These are phyloP conservation scores for Lomentospora prolificans DNA, from an alignment of 2,329 filamentous ascomycete species.

Conservation along the genomic window DNA sequence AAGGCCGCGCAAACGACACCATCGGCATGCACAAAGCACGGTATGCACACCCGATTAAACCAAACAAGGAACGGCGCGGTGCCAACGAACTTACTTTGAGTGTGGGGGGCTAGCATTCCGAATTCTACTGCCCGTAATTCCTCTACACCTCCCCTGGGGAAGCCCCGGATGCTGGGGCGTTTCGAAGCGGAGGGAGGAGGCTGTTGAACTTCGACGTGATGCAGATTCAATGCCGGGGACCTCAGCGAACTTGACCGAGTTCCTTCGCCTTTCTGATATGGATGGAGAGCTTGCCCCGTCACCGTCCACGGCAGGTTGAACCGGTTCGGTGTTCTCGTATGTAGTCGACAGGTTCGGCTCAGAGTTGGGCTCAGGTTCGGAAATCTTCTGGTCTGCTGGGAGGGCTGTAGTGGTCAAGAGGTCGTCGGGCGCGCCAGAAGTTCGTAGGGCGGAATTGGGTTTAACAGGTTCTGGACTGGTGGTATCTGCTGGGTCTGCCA, in stretches of 20 bases:
- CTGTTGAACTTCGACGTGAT: constrained; percentile 3
- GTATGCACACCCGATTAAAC: background rate
- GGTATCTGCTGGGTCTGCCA: constrained; percentile 6
- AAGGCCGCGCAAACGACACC: background rate
- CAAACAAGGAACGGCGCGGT: background rate
- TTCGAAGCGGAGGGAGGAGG: constrained; percentile 6
- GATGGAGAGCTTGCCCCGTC: background rate
- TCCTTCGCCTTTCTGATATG: background rate
- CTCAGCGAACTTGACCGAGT: background rate
- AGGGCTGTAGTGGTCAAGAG: background rate
- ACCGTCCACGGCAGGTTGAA: background rate
- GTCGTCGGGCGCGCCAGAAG: background rate
- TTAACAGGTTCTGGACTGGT: background rate
- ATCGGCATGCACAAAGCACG: background rate
- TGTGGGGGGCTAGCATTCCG: constrained; percentile 7
- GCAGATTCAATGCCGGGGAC: too few species aligned
- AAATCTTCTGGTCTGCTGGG: background rate
- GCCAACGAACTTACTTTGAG: constrained; percentile 3
- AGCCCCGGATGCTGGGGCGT: background rate
- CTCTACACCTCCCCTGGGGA: background rate
- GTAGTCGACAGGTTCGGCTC: background rate
- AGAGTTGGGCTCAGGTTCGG: background rate
- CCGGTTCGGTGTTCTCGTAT: background rate
- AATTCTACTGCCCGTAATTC: constrained; percentile 4
- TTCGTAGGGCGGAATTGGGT: background rate